These are phyloP conservation scores for Luzula sylvatica DNA, from an alignment of 176 grass and related monocot genomes.

Conservation along the genomic window DNA sequence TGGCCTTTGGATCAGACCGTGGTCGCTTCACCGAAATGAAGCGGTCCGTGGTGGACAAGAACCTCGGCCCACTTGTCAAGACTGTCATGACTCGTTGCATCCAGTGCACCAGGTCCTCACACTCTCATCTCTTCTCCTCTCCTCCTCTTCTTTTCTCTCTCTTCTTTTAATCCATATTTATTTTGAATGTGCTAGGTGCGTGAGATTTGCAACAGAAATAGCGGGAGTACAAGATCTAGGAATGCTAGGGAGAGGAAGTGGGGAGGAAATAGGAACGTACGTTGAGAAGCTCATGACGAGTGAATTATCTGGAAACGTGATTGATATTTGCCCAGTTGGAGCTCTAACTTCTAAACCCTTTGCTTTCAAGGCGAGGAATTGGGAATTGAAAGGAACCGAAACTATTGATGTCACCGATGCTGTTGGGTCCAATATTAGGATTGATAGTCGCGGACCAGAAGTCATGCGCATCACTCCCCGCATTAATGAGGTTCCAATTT, in stretches of 20 bases:
- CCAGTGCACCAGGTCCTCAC: constrained; percentile 89
- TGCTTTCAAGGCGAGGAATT: constrained; percentile 97
- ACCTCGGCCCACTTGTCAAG: constrained; percentile 92
- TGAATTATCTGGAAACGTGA: constrained; percentile 98
- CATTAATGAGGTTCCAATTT: constrained; percentile 64
- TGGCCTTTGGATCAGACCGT: constrained; percentile 95
- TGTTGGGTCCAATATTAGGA: constrained; percentile 88
- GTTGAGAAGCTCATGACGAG: constrained; percentile 96
- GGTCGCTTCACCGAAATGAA: constrained; percentile 98
- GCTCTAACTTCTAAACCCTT: constrained; percentile 98
- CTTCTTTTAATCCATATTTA: neutral
- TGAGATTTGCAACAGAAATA: constrained; percentile 87
- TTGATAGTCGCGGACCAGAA: constrained; percentile 98
- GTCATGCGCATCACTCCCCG: constrained; percentile 92
- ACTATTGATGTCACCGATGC: constrained; percentile 97
- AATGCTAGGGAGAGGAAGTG: constrained; percentile 92
- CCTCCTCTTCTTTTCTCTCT: neutral
- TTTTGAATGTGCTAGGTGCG: constrained; percentile 42
- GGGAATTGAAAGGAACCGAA: constrained; percentile 90
- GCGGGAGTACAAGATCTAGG: constrained; percentile 98
- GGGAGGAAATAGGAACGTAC: constrained; percentile 99
- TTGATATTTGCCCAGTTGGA: constrained; percentile 97
- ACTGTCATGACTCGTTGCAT: constrained; percentile 99
- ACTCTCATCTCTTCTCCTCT: neutral
- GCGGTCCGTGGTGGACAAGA: constrained; percentile 91